Evolutionary conservation across 2,329 filamentous ascomycete species (phyloP).

Genomic region (Trichoderma lentiforme): DNA sequence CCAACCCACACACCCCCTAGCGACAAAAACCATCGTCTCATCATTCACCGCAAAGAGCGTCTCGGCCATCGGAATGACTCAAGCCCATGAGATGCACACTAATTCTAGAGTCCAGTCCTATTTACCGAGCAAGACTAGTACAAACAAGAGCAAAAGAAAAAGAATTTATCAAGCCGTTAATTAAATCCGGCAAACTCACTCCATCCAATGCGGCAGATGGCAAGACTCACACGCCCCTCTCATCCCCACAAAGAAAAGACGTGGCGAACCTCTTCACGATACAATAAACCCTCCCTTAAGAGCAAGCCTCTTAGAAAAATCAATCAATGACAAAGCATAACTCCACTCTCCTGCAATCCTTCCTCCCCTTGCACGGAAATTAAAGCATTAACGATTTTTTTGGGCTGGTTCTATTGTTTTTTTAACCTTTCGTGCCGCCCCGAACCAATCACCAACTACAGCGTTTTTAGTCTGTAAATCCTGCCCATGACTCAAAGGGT

Average conservation of each 20-base stretch:
- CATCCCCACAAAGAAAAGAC: not conserved
- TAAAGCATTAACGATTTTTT: not conserved
- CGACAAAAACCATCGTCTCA: not conserved
- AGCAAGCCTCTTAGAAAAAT: not conserved
- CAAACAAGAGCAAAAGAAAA: too few species aligned
- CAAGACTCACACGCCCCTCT: not conserved
- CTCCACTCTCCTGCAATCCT: not conserved
- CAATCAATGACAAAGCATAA: not conserved
- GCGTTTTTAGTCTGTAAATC: not conserved
- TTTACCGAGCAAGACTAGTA: not conserved
- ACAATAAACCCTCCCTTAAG: not conserved
- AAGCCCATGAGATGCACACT: not conserved
- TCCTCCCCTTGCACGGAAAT: not conserved
- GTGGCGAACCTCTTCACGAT: constrained; percentile 2
- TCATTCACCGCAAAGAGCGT: not conserved
- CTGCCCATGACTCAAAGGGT: not conserved
- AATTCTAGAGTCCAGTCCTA: not conserved
- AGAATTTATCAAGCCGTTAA: not conserved
- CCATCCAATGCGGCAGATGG: not conserved
- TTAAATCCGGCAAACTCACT: not conserved
- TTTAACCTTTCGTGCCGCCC: not conserved
- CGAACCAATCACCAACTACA: not conserved
- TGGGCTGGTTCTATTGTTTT: not conserved
- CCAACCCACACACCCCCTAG: not conserved
- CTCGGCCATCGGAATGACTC: not conserved